Evolutionary conservation across 2,329 filamentous ascomycete species (phyloP), one percentile per base, ranked within the genome.

Genomic region (Bipolaris zeicola): DNA sequence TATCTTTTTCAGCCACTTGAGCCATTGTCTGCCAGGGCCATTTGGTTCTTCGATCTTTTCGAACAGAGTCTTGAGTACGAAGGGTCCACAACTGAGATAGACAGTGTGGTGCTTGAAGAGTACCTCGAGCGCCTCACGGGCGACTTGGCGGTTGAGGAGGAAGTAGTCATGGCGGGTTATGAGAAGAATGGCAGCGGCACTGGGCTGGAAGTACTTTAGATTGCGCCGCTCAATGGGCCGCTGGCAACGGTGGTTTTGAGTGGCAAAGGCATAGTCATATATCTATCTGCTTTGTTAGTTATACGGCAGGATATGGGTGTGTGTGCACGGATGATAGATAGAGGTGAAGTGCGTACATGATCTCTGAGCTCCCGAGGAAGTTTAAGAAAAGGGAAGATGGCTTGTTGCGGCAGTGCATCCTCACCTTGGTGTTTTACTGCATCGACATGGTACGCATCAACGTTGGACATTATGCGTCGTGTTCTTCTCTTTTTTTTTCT

Each of bases 341-440:
- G 31, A 28, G 14, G n/a, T 24, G 57, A 28, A n/a, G 16, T 26
- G 58, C 58, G 16, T 58, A 71, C 71, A 60, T 72, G 66, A 57
- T 77, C 72, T n/a, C 75, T 70, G 22, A 77, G 65, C 58, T 77
- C 75, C 41, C 71, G 65, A 11, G 75, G 75, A 11, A 77, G 64
- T 6, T 55, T 46, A 11, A 76, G 61, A 47, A 77, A 73, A 6
- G 70, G 67, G 45, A 71, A 72, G 26, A 60, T 18, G 16, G 57
- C 55, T 16, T 20, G 44, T 20, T 34, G 47, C 31, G 50, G 24
- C 34, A 44, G 38, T 28, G 39, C 47, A 28, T 55, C 24, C 39
- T 57, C 43, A 13, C 18, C 37, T 33, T 50, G 51, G 48, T 57
- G 26, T 24, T 53, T 38, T 26, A 39, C 37, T 24, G 43, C 24